Base-by-base conservation (phyloP, 257 asterid genomes). In the Datura wrightii region DNA sequence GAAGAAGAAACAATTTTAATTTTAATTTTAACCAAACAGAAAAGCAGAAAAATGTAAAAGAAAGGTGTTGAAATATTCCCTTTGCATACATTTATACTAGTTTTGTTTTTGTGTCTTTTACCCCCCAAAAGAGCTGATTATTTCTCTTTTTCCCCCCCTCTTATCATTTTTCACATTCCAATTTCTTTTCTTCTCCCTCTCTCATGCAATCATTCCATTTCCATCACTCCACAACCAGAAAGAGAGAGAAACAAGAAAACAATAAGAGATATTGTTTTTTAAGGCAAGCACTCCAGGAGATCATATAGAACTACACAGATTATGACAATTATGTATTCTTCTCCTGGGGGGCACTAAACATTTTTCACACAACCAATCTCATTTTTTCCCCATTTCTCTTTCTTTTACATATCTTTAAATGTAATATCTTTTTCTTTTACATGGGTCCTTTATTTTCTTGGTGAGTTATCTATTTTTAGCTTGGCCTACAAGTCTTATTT, bases 261-360 rank as follows among this genome's bases (percentile, higher is more conserved):
- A 72, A 41, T 44, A 36, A 42, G 3, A 34, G 14, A 6, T 8
- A 3, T 54, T 79, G 1, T 79, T 53, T 10, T 79, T 53, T 14
- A 50, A 79, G 34, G 16, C 10, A 15, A 53, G 34, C 78, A 76
- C 86, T 83, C 88, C 87, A 80, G 86, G 83, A 90, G 89, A 88
- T 84, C 66, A 74, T 79, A 55, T 74, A 70, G 62, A 84, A 10
- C 1, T 39, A 54, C n/a, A 54, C 34, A n/a, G 46, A 60, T 74
- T 53, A 24, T 83, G 44, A 54, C 48, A 76, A 82, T 63, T 50
- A 85, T 84, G 42, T 70, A 50, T 59, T 83, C 63, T 81, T 84
- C 85, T 88, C 85, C 89, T 82, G 83, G 84, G 91, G 85, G 82
- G 80, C 63, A 83, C 53, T 79, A 78, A 48, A 39, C 31, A 80